Percentiles rank a stretch among this genome's conserved stretches.
These are phyloP conservation scores for Ambrosiella xylebori DNA, from an alignment of 2,329 filamentous ascomycete genomes.

Conservation along the genomic window DNA sequence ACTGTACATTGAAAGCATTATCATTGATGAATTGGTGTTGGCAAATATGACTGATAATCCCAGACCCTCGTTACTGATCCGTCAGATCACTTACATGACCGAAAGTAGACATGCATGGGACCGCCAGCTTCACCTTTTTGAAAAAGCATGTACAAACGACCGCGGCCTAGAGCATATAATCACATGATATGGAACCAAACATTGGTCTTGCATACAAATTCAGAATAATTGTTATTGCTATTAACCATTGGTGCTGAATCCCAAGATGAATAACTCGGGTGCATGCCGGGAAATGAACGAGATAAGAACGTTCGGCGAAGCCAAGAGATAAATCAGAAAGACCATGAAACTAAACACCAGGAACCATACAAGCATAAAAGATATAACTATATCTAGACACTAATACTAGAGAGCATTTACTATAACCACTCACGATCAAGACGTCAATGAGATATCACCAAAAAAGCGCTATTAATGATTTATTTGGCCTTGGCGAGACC, in stretches of 20 bases:
- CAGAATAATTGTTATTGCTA: not conserved
- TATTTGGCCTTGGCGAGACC: conserved; percentile 73
- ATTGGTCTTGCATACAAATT: not conserved
- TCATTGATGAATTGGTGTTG: not conserved
- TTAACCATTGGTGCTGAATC: conserved; percentile 10
- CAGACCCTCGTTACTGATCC: not conserved
- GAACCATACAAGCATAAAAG: not conserved
- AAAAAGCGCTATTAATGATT: conserved; percentile 10
- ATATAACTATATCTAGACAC: not conserved
- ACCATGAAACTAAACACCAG: not conserved
- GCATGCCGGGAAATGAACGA: not conserved
- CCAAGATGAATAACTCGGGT: conserved; percentile 1
- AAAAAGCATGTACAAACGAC: too few relatives aligned
- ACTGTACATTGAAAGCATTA: too few relatives aligned
- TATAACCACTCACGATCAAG: not conserved
- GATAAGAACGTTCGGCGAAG: not conserved
- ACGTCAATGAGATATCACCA: not conserved
- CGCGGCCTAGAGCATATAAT: too few relatives aligned
- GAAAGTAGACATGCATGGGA: not conserved
- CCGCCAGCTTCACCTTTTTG: too few relatives aligned
- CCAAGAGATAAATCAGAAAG: not conserved
- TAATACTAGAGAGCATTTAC: not conserved
- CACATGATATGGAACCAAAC: too few relatives aligned
- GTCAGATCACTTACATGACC: not conserved
- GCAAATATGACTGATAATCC: not conserved